These are phyloP conservation scores for Candida sp. DNA, from an alignment of 1,139 yeast genomes.

Conservation along the genomic window DNA sequence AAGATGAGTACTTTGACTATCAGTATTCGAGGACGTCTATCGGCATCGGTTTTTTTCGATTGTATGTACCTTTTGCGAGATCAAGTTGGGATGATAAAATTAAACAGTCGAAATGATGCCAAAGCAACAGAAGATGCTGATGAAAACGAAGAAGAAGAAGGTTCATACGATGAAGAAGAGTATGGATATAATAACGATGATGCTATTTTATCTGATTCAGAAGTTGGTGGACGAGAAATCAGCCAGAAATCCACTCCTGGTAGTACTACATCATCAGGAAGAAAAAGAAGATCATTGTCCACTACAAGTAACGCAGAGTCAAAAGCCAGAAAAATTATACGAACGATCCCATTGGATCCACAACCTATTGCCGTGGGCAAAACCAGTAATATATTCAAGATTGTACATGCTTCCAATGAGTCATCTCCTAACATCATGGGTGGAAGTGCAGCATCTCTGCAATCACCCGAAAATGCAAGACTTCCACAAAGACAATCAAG, in stretches of 20 bases:
- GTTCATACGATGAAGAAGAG: conserved; percentile 15
- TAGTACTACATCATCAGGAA: conserved; percentile 28
- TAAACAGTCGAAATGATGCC: conserved; percentile 34
- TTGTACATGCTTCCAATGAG: conserved; percentile 31
- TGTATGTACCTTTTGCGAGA: conserved; percentile 80
- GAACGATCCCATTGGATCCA: conserved; percentile 80
- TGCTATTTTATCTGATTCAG: conserved; percentile 25
- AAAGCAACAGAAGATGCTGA: conserved; percentile 17
- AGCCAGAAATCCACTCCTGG: conserved; percentile 40
- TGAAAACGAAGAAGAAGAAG: conserved; percentile 17
- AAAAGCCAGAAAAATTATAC: conserved; percentile 68
- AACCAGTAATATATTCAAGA: conserved; percentile 38
- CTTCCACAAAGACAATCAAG: neutral
- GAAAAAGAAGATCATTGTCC: conserved; percentile 46
- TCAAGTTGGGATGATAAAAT: conserved; percentile 79
- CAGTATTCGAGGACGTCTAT: conserved; percentile 75
- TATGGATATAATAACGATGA: conserved; percentile 16
- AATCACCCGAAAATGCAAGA: neutral
- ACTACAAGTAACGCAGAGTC: conserved; percentile 60
- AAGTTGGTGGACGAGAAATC: conserved; percentile 13
- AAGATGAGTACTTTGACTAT: conserved; percentile 39
- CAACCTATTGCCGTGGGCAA: conserved; percentile 56
- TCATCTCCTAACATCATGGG: conserved; percentile 21
- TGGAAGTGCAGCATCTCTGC: conserved; percentile 7
- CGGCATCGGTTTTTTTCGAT: conserved; percentile 91